Evolutionary conservation across 2,329 filamentous ascomycete species (phyloP), one percentile per base, ranked within the genome.

Genomic region (Aspergillus texensis): DNA sequence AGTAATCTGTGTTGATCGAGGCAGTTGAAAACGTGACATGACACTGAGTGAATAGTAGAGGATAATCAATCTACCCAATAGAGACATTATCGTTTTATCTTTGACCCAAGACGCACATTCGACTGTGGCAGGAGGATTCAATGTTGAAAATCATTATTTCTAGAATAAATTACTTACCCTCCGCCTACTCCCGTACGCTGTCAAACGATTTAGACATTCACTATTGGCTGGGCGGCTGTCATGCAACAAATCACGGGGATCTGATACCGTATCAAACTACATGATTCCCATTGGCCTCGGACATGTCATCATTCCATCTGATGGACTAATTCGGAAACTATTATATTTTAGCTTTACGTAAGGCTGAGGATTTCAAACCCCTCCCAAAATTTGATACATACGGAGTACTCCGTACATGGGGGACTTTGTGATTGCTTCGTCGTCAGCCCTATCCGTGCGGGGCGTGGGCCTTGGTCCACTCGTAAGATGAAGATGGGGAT

Each of bases 371-470:
- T 4, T 34, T 21, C 50, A 36, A 11, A 46, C 30, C 21, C 32
- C 36, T 39, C 36, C 3, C 5, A 2, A 8, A 16, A 8, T 6
- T 45, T 32, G 34, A 21, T 30, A 32, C 32, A 54, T 32, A 12
- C 36, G 30, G 2, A 19, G 28, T 8, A 24, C 21, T 24, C 21
- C 21, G 21, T 24, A 53, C 52, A 41, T 12, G 45, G 46, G n/a
- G 45, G 11, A 48, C 12, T 14, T 26, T 26, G 9, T 48, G 26
- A 34, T 16, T 43, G 30, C 41, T 58, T 54, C 34, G 26, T 43
- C 53, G 36, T 65, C 63, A 62, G 63, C 63, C 63, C 63, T 62
- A 65, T 62, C 60, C 52, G 57, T 60, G 62, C 59, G 63, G 63
- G 63, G 60, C 60, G 60, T 58, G 60, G 50, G 28, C 50, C 62